A percentile compares a stretch with the other conserved stretches of the same genome.
phyloP scores from a whole-genome alignment of 805 yeast species.

The fission yeast (Schizosaccharomyces pombe) region DNA sequence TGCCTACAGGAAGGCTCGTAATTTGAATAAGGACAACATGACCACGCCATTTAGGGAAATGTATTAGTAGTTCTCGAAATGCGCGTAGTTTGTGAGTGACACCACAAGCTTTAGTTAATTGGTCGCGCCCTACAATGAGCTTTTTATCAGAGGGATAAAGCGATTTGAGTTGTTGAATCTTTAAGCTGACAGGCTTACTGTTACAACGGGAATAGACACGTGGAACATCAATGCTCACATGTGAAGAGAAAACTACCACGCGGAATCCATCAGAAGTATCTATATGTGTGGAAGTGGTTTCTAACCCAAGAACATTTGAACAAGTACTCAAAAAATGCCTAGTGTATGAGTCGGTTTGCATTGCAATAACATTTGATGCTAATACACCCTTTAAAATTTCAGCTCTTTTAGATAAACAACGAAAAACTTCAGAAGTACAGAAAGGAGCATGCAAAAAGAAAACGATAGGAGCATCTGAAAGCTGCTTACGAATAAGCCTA shows the following conservation, averaged over 20 bases:
- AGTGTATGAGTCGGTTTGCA: constrained; percentile 67
- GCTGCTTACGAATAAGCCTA: constrained; percentile 53
- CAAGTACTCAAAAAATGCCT: constrained; percentile 83
- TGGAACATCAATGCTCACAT: constrained; percentile 70
- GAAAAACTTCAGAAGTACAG: constrained; percentile 81
- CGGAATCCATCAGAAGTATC: constrained; percentile 44
- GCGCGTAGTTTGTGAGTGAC: constrained; percentile 84
- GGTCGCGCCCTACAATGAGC: constrained; percentile 79
- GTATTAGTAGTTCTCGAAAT: constrained; percentile 60
- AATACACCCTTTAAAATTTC: constrained; percentile 74
- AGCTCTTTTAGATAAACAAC: constrained; percentile 62
- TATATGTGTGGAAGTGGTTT: constrained; percentile 16
- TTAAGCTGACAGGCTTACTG: constrained; percentile 39
- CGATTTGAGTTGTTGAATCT: constrained; percentile 28
- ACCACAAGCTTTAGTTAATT: constrained; percentile 78
- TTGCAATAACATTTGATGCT: constrained; percentile 68
- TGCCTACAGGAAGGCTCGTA: constrained; percentile 78
- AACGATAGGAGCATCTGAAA: constrained; percentile 53
- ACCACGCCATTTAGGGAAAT: constrained; percentile 81
- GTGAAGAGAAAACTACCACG: constrained; percentile 70
- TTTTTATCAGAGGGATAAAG: constrained; percentile 46
- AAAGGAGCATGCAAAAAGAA: constrained; percentile 72
- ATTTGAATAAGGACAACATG: constrained; percentile 80
- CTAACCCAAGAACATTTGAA: constrained; percentile 66
- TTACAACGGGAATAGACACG: constrained; percentile 42